These are phyloP conservation scores for Phytophthora crassamura DNA, from an alignment of 352 stramenopile genomes.

Conservation along the genomic window DNA sequence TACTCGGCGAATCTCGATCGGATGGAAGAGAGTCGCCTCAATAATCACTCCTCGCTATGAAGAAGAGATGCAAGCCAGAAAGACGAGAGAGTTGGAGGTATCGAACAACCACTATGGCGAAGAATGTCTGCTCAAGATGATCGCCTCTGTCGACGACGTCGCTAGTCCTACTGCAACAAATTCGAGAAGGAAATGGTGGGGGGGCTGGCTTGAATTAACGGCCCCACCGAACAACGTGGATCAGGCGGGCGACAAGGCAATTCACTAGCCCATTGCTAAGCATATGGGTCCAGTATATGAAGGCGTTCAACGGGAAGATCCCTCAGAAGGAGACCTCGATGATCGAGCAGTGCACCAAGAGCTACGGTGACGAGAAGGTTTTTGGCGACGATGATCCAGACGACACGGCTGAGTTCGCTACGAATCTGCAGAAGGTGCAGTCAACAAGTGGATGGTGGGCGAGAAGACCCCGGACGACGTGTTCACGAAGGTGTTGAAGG, in stretches of 20 bases:
- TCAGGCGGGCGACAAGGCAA: constrained; percentile 3
- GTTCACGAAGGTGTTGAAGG: too few relatives aligned
- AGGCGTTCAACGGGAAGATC: constrained; percentile 16
- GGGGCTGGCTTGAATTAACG: not conserved
- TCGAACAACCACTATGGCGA: too few relatives aligned
- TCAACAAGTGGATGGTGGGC: too few relatives aligned
- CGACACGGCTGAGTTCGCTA: constrained; percentile 6
- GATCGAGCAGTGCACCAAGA: constrained; percentile 18
- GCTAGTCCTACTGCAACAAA: too few relatives aligned
- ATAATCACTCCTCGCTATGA: too few relatives aligned
- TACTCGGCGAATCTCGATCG: too few relatives aligned
- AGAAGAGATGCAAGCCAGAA: too few relatives aligned
- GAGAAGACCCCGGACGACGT: constrained; percentile 1
- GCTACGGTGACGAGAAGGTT: constrained; percentile 20
- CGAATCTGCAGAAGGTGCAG: constrained; percentile 8
- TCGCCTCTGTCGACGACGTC: too few relatives aligned
- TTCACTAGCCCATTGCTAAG: constrained; percentile 8
- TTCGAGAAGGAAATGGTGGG: constrained; percentile 6
- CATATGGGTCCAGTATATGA: constrained; percentile 11
- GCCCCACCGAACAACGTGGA: not conserved
- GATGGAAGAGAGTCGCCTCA: too few relatives aligned
- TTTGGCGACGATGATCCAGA: constrained; percentile 16
- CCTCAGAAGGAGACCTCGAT: constrained; percentile 17
- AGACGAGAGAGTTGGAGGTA: too few relatives aligned
- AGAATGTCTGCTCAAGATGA: too few relatives aligned